Evolutionary conservation across 768 basidiomycete species (phyloP).

Genomic region (Lactifluus subvellereus): DNA sequence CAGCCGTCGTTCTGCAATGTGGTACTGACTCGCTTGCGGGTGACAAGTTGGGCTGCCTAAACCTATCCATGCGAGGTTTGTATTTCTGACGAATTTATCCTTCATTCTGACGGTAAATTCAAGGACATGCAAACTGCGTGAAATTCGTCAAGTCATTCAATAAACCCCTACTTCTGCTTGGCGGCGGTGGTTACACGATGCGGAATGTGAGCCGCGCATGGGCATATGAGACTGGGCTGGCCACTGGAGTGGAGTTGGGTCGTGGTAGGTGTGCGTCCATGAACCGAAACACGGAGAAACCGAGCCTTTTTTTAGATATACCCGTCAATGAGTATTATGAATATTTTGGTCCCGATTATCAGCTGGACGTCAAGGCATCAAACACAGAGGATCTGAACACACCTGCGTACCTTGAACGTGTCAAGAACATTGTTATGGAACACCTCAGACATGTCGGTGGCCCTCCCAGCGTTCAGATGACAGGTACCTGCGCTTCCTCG

Average conservation of each 20-base stretch:
- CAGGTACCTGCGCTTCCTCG: constrained; percentile 43
- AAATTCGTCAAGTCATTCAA: constrained; percentile 96
- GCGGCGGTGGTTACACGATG: constrained; percentile 98
- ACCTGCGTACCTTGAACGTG: constrained; percentile 85
- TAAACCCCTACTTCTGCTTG: constrained; percentile 87
- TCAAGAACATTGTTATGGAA: constrained; percentile 88
- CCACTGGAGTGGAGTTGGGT: constrained; percentile 92
- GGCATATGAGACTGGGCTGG: constrained; percentile 97
- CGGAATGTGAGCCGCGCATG: constrained; percentile 94
- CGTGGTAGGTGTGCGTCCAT: constrained; percentile 47
- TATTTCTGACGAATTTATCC: background rate
- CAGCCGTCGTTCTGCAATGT: constrained; percentile 94
- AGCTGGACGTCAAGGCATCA: constrained; percentile 88
- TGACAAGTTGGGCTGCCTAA: constrained; percentile 93
- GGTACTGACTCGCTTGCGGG: constrained; percentile 96
- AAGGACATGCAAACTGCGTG: constrained; percentile 96
- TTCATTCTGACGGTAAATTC: background rate
- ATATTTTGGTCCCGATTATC: constrained; percentile 97
- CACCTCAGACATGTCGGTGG: constrained; percentile 80
- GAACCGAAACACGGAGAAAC: background rate
- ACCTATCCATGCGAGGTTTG: constrained; percentile 89
- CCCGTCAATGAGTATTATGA: constrained; percentile 99
- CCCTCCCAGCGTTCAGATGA: constrained; percentile 90
- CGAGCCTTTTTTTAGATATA: constrained; percentile 57
- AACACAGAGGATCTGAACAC: constrained; percentile 97